Conservation (phyloP, 768 basidiomycete genomes). For the Trametes coccinea region DNA sequence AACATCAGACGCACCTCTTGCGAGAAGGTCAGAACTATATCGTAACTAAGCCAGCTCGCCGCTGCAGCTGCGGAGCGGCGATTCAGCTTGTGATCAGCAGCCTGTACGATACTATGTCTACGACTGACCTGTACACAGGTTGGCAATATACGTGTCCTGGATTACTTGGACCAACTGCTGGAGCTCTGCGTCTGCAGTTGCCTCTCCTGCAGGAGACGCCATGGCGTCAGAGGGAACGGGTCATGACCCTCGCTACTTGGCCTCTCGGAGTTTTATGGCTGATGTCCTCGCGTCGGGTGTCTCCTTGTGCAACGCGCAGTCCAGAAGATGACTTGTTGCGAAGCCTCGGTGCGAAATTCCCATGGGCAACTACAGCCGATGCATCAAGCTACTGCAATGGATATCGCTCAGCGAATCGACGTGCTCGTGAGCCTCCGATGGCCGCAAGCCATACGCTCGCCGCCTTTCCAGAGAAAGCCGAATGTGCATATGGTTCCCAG, state of each 20-base stretch:
- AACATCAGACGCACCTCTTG: background rate
- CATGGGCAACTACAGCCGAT: background rate
- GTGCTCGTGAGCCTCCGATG: background rate
- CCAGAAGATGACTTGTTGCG: background rate
- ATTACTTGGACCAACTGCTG: constrained; percentile 5
- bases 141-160: background rate
- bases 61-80: background rate
- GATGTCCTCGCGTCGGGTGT: background rate
- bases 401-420: background rate
- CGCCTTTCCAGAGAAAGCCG: background rate
- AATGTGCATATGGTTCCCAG: background rate
- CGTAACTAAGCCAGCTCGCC: constrained; percentile 7
- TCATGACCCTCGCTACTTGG: background rate
- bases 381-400: background rate
- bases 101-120: too few species aligned
- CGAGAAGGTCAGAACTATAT: constrained; percentile 8
- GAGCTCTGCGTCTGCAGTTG: background rate
- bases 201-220: background rate
- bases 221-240: background rate
- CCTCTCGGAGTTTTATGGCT: background rate
- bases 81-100: background rate
- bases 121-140: constrained; percentile 6
- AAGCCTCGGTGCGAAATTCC: background rate
- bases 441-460: background rate
- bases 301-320: background rate